Base-by-base conservation (phyloP, 352 stramenopile genomes). In the Thraustotheca clavata region DNA sequence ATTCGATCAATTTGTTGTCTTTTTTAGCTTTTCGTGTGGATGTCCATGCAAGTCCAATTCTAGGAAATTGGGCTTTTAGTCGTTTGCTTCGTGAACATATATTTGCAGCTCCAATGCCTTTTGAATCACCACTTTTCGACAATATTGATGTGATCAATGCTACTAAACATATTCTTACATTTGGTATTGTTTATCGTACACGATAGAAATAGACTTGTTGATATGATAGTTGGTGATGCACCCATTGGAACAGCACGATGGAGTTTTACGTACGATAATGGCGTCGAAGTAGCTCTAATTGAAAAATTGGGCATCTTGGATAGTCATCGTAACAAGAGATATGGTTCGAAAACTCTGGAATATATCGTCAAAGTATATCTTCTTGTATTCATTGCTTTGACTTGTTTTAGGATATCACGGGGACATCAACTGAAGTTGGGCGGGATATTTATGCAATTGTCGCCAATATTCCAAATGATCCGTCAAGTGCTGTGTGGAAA, bases 201-300 rank as follows among this genome's bases (percentile, higher is more conserved):
- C 18, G 20, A 39, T 50, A 32, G 22, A 24, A 69, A 50, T 59
- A 35, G 47, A 67, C 52, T 26, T 22, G 26, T 49, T 29, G 54
- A 22, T 63, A 0, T 11, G 50, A 16, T 54, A 89, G 82, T 91
- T 61, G 82, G 82, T 6, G 82, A 91, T 67, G 77, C 72, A 41
- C 82, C 82, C 4, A 84, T 89, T 20, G 82, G 71, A 31, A 70
- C 80, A 3, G 74, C 75, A 20, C 69, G 79, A 12, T 91, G 80
- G 79, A 65, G 72, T 20, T 59, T 69, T 4, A 35, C 63, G 5
- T 68, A 78, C 8, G 73, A 87, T n/a, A 74, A 62, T 14, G 75
- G 70, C 27, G 73, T 62, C 1, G 62, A 73, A 33, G 71, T 82
- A 34, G 77, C 73, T 9, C 69, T 76, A 20, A 79, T 91, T 54